Evolutionary conservation across 768 basidiomycete genomes (phyloP).

Genomic region (Hygrocybe coccinea): DNA sequence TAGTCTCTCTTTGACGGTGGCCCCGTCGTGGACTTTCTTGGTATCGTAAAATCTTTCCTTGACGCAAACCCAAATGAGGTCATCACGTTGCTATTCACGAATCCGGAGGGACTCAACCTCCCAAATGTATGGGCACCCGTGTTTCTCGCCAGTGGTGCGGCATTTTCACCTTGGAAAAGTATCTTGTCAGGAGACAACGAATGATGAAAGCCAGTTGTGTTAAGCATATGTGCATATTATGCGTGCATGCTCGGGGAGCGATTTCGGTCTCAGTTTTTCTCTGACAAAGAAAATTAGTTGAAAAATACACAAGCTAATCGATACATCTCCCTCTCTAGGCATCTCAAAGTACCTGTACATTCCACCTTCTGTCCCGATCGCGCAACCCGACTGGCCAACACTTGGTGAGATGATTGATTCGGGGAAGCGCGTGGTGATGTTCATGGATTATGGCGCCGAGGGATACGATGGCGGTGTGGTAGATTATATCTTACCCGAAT

Average conservation of each 20-base stretch:
- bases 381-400: slow-evolving; percentile 55
- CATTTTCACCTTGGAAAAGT: slow-evolving; percentile 1
- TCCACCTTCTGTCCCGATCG: slow-evolving; percentile 43
- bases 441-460: slow-evolving; percentile 51
- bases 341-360: slow-evolving; percentile 46
- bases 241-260: too few species aligned
- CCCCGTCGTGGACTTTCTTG: slow-evolving; percentile 44
- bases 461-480: slow-evolving; percentile 27
- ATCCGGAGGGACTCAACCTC: slow-evolving; percentile 52
- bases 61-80: slow-evolving; percentile 62
- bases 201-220: too few species aligned
- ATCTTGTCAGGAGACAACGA: neutral
- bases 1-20: slow-evolving; percentile 53
- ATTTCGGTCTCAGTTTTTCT: too few species aligned
- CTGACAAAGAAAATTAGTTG: too few species aligned
- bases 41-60: slow-evolving; percentile 50
- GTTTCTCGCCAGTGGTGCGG: slow-evolving; percentile 47
- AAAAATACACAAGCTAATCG: neutral
- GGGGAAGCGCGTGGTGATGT: slow-evolving; percentile 57
- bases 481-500: slow-evolving; percentile 53
- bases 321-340: slow-evolving; percentile 21
- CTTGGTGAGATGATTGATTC: slow-evolving; percentile 56
- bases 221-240: too few species aligned
- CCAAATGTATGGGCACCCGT: slow-evolving; percentile 46
- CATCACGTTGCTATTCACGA: slow-evolving; percentile 61